phyloP scores from a whole-genome alignment of 73 alveolate species.

The Paramecium biaurelia region DNA sequence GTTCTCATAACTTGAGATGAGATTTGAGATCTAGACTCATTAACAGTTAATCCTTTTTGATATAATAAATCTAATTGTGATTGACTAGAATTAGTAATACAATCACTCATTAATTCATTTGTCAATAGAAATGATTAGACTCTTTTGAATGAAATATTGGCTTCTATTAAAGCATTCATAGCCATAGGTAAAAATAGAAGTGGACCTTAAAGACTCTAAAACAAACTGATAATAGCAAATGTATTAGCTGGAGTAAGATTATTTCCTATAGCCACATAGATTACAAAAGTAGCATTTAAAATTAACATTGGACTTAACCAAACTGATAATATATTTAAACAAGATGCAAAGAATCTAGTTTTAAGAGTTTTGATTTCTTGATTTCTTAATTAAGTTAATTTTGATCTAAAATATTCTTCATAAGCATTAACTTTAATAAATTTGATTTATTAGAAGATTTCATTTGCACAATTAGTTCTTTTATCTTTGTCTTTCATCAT shows the following conservation, averaged over 20 bases:
- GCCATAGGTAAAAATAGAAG: constrained; percentile 40
- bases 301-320: constrained; percentile 53
- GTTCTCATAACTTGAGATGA: neutral
- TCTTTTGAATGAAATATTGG: constrained; percentile 43
- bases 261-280: neutral
- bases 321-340: neutral
- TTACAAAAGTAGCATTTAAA: constrained; percentile 4
- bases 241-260: constrained; percentile 33
- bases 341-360: neutral
- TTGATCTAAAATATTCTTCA: constrained; percentile 75
- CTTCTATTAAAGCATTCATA: constrained; percentile 43
- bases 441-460: constrained; percentile 82
- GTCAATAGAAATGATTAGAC: constrained; percentile 1
- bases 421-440: constrained; percentile 87
- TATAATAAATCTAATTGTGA: neutral
- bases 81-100: neutral
- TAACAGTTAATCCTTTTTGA: neutral
- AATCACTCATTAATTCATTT: constrained; percentile 22
- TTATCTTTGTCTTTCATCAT: constrained; percentile 82
- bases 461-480: constrained; percentile 84
- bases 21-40: neutral
- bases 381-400: constrained; percentile 35
- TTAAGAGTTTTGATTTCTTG: neutral
- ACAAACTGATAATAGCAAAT: constrained; percentile 12
- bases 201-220: neutral